Evolutionary conservation across 176 grass and related monocot species (phyloP), one percentile per base, ranked within the genome.

Genomic region (Aegilops bicornis): DNA sequence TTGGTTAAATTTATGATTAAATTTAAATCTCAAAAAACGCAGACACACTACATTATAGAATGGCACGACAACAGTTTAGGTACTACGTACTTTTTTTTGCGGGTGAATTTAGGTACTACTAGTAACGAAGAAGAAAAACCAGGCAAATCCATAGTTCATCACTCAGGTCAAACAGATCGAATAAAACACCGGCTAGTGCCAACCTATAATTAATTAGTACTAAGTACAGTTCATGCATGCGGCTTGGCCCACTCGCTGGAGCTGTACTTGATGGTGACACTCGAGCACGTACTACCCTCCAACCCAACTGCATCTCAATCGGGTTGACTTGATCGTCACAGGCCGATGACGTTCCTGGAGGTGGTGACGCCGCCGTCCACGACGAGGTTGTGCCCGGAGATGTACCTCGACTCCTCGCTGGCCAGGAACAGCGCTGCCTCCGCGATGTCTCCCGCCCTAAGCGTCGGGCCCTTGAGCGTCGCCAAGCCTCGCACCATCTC

Each of bases 361-460:
- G 83, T 82, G 79, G 89, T 90, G 66, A 84, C 73, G 9, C 90
- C 90, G 64, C 90, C 86, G 87, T 91, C 90, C 12, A 91, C 77
- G 54, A 89, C 86, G 54, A 91, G 86, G 86, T 91, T 91, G 83
- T 91, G 90, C 0, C 90, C 90, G 24, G 84, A 87, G 2, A 90
- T 59, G 80, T 90, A 90, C 9, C 80, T 65, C 3, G 89, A 86
- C 84, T 91, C 90, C 56, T 88, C 90, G 64, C 82, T 85, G 45
- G 90, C 90, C 25, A 89, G 78, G 86, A 85, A 91, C 64, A 91
- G 61, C 35, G 61, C 90, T 37, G 90, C 90, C 81, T 91, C 82
- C 37, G 86, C 90, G n/a, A 91, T 59, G 86, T 86, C 82, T 6
- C 15, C 64, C 2, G 90, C 2, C 2, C 80, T 27, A 25, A 91